Percentiles rank a stretch among this genome's conserved stretches.
Conservation (phyloP, 768 basidiomycete species). For the Filobasidium wieringae region DNA sequence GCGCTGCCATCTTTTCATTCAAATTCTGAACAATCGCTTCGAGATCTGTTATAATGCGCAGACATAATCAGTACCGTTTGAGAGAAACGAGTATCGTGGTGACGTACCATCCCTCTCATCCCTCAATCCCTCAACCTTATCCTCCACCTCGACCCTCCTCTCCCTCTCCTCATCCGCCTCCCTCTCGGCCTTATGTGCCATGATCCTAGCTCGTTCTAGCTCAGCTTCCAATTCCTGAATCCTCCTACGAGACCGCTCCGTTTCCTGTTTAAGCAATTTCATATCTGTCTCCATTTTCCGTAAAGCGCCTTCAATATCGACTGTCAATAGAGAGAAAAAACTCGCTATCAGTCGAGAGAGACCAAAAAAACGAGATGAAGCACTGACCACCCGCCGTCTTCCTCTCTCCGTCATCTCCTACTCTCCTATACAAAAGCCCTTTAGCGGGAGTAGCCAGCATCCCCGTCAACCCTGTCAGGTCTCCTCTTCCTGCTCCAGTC, state of each 20-base stretch:
- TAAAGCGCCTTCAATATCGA: neutral
- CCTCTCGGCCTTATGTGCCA: conserved; percentile 39
- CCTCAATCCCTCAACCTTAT: conserved; percentile 34
- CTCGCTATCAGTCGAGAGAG: neutral
- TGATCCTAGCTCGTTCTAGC: conserved; percentile 48
- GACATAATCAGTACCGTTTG: neutral
- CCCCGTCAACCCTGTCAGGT: conserved; percentile 34
- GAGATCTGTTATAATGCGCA: conserved; percentile 41
- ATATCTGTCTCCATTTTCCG: neutral
- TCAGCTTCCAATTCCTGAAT: conserved; percentile 81
- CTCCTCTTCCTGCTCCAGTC: conserved; percentile 10
- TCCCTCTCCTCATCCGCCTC: conserved; percentile 55
- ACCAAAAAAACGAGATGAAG: neutral
- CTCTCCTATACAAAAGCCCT: conserved; percentile 18
- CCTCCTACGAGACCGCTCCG: conserved; percentile 63
- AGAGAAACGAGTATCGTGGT: neutral
- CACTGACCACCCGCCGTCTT: conserved; percentile 26
- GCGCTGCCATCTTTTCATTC: conserved; percentile 59
- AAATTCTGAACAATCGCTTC: conserved; percentile 67
- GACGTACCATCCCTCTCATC: conserved; percentile 55
- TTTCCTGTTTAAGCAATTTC: conserved; percentile 57
- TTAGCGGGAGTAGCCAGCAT: conserved; percentile 36
- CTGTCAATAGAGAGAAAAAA: neutral
- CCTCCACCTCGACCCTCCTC: conserved; percentile 45
- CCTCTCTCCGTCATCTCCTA: conserved; percentile 29